A percentile compares a stretch with the other conserved stretches of the same genome.
Conservation (phyloP, 1,139 yeast species). For the Saccharomyces hybrid region DNA sequence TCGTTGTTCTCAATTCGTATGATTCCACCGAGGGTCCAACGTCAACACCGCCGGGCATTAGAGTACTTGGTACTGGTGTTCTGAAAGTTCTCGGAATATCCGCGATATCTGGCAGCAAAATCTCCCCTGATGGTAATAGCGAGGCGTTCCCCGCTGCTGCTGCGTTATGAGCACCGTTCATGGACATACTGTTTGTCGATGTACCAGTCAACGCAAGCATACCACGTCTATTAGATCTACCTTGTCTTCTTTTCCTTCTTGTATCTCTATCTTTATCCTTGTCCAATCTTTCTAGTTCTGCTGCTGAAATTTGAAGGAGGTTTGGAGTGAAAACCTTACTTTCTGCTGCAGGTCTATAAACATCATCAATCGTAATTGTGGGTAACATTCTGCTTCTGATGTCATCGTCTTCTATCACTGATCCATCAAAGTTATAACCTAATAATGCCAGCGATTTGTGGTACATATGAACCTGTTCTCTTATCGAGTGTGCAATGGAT, state of each 20-base stretch:
- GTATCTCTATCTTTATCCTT: conserved; percentile 89
- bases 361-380: conserved; percentile 38
- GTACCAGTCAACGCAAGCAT: conserved; percentile 36
- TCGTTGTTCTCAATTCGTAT: conserved; percentile 33
- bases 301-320: conserved; percentile 60
- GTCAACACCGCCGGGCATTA: conserved; percentile 83
- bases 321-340: conserved; percentile 51
- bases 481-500: conserved; percentile 79
- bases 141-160: conserved; percentile 7
- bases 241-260: conserved; percentile 83
- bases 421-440: conserved; percentile 84
- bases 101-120: conserved; percentile 59
- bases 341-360: conserved; percentile 46
- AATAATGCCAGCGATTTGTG: conserved; percentile 65
- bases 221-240: conserved; percentile 61
- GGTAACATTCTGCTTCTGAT: conserved; percentile 49
- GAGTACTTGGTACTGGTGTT: conserved; percentile 73
- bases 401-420: conserved; percentile 76
- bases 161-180: background rate
- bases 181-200: conserved; percentile 4
- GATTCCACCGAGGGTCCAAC: conserved; percentile 55
- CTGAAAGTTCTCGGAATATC: conserved; percentile 82
- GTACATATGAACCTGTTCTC: conserved; percentile 85
- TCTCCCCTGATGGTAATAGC: conserved; percentile 14
- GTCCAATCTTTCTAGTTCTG: conserved; percentile 74